Conservation (phyloP, 805 yeast genomes). For the Candida vaughaniae region DNA sequence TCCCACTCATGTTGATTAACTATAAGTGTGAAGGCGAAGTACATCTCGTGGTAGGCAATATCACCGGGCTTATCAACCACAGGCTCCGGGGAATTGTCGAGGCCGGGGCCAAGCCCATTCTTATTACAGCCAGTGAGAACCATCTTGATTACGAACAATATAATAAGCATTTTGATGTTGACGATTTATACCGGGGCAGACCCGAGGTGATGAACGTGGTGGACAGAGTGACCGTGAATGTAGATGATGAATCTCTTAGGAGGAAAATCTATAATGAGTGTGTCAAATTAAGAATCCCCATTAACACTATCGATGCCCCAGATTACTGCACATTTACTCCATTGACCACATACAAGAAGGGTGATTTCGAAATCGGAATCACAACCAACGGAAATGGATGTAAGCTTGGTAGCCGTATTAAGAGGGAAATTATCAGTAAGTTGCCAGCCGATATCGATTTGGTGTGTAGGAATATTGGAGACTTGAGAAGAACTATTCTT, state of each 20-base stretch:
- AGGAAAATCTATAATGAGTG: conserved; percentile 51
- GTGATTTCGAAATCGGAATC: conserved; percentile 77
- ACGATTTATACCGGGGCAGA: conserved; percentile 62
- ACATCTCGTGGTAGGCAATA: conserved; percentile 57
- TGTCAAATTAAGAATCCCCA: conserved; percentile 66
- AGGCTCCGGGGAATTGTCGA: conserved; percentile 50
- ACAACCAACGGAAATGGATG: conserved; percentile 91
- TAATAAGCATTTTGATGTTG: conserved; percentile 27
- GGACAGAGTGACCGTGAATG: conserved; percentile 72
- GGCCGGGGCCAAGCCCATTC: conserved; percentile 54
- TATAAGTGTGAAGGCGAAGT: conserved; percentile 47
- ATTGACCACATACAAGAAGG: conserved; percentile 67
- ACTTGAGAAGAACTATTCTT: conserved; percentile 55
- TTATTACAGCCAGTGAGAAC: conserved; percentile 35
- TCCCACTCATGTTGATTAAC: conserved; percentile 31
- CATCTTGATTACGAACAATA: conserved; percentile 9
- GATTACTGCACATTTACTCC: conserved; percentile 73
- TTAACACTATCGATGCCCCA: conserved; percentile 75
- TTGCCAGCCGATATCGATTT: conserved; percentile 71
- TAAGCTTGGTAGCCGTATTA: conserved; percentile 75
- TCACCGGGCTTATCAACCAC: conserved; percentile 40
- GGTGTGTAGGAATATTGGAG: conserved; percentile 69
- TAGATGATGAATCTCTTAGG: conserved; percentile 34
- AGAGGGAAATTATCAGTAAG: conserved; percentile 63
- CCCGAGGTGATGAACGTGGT: conserved; percentile 59